Conservation (phyloP, 2,329 filamentous ascomycete species). For the Fusarium napiforme region DNA sequence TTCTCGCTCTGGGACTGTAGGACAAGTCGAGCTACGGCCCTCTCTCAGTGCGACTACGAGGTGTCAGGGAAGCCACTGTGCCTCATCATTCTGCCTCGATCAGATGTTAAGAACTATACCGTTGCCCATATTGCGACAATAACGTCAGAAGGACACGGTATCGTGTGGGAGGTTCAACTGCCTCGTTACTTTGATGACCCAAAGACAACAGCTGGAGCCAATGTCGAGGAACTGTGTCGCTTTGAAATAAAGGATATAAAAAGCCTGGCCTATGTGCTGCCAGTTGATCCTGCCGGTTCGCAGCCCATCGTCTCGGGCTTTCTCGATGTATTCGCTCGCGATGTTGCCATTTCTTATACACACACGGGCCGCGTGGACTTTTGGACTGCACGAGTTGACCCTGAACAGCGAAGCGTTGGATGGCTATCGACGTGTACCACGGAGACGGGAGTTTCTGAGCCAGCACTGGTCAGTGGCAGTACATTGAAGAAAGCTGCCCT, state of each 20-base stretch:
- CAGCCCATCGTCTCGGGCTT: conserved; percentile 78
- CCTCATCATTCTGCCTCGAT: conserved; percentile 76
- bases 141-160: conserved; percentile 78
- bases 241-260: conserved; percentile 73
- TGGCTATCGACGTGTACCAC: conserved; percentile 87
- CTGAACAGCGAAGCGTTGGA: conserved; percentile 69
- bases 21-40: conserved; percentile 63
- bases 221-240: conserved; percentile 72
- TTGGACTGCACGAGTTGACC: conserved; percentile 83
- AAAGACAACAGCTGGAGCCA: conserved; percentile 36
- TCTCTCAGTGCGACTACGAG: conserved; percentile 64
- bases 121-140: conserved; percentile 82
- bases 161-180: conserved; percentile 82
- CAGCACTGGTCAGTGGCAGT: conserved; percentile 84
- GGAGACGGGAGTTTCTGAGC: conserved; percentile 78
- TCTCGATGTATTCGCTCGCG: conserved; percentile 85
- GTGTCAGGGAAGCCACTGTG: conserved; percentile 79
- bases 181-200: conserved; percentile 58
- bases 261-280: conserved; percentile 75
- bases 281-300: conserved; percentile 87
- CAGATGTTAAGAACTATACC: conserved; percentile 65
- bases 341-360: conserved; percentile 88
- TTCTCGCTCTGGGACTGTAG: conserved; percentile 86
- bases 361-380: conserved; percentile 79
- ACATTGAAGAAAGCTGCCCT: conserved; percentile 88